Evolutionary conservation across 2,329 filamentous ascomycete genomes (phyloP), one percentile per base, ranked within the genome.

Genomic region (Waltergamsia citrina): DNA sequence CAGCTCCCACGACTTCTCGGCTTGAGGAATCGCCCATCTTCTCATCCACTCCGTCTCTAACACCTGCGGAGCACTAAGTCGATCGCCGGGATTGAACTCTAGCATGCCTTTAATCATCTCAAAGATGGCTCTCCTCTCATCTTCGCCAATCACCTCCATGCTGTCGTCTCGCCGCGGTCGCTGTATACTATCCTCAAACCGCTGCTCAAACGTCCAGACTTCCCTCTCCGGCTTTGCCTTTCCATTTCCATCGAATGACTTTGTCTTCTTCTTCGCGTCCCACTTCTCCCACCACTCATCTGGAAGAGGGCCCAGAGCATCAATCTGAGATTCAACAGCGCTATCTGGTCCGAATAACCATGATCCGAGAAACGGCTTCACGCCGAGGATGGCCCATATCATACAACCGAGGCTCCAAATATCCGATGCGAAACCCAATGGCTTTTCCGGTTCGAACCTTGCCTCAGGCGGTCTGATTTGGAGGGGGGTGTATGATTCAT

Each of bases 351-450:
- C 26, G 8, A 4, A 41, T 8, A 10, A 36, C 16, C 16, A 31
- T 11, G 8, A 4, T 7, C 17, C 29, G 27, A 5, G 24, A 32
- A 16, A 61, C 47, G n/a, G 20, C n/a, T 16, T 4, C n/a, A 5
- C 7, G n/a, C 20, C 20, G 15, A 33, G 12, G 4, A 33, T 16
- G 5, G 35, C 35, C 50, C 50, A 63, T 30, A 62, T 54, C 0
- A 49, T 36, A 36, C 49, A 58, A 0, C 46, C 54, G 7, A 63
- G 51, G 10, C 48, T 55, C 60, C 58, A 63, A 15, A 62, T 57
- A 27, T 63, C 59, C 1, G 54, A 52, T 14, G 49, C 17, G 26
- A 50, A 59, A 1, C 52, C 51, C 5, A 61, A 43, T 9, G 56
- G 48, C 12, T 35, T 47, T 8, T 37, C 41, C 16, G 51, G 48